Evolutionary conservation across 23 red algal species (phyloP), one percentile per base, ranked within the genome.

Genomic region (Gracilaria vermiculophylla): DNA sequence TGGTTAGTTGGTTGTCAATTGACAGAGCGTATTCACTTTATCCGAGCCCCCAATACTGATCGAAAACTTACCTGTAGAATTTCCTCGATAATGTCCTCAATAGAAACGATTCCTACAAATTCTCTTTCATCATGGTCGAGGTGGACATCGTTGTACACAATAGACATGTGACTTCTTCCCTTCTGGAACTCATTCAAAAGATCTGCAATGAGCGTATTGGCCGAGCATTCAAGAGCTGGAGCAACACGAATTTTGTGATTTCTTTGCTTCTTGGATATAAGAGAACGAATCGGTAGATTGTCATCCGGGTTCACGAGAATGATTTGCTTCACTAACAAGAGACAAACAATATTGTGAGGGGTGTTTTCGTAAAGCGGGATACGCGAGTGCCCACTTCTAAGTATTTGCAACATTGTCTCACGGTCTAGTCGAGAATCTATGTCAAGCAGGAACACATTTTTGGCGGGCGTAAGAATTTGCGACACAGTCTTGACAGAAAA

Each of bases 51-150:
- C 55, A 29, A 23, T 1, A 28, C 12, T 29, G 55, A 2, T 61
- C 8, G 58, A 2, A 64, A 64, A 64, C 78, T 34, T 82, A 82
- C 78, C 56, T 82, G 62, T 51, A 93, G 50, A 28, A 93, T 85
- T 56, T 99, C 97, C 57, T 99, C 97, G 35, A 99, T 93, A 75
- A 99, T 90, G 83, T 99, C 97, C 43, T 99, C 97, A 75, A 99
- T 85, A n/a, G 93, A 94, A 14, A 99, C 93, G 45, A 95, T 95
- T 39, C 97, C 97, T 9, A 95, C 55, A 86, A 93, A 90, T n/a
- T 93, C 71, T 29, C 83, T 69, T 35, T 97, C 82, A 31, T 91
- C 57, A 13, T 81, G 51, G 0, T 54, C 71, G 19, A 62, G 31
- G 58, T 90, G 71, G 51, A 94, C 78, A 43, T 88, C 82, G 72